These are phyloP conservation scores for Avena atlantica DNA, from an alignment of 176 grass and related monocot species.

Conservation along the genomic window DNA sequence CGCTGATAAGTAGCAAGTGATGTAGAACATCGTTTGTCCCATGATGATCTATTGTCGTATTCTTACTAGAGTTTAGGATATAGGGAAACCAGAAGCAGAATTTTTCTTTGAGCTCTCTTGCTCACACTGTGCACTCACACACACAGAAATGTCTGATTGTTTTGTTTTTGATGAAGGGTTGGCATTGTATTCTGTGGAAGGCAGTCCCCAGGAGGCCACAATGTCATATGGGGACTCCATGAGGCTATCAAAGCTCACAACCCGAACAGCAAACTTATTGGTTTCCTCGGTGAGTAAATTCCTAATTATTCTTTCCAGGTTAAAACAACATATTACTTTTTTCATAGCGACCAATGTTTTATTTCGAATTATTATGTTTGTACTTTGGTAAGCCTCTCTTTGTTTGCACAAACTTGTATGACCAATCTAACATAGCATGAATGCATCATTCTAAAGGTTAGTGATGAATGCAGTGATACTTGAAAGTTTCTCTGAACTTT, in stretches of 20 bases:
- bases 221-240: slow-evolving; percentile 92
- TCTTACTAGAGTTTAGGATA: not conserved
- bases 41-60: not conserved
- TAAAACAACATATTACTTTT: not conserved
- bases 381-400: not conserved
- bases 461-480: not conserved
- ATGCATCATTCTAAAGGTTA: not conserved
- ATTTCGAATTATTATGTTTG: not conserved
- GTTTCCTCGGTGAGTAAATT: slow-evolving; percentile 79
- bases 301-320: not conserved
- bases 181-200: slow-evolving; percentile 96
- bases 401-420: slow-evolving; percentile 22
- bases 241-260: slow-evolving; percentile 97
- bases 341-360: slow-evolving; percentile 12
- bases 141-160: not conserved
- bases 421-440: not conserved
- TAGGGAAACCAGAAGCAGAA: not conserved
- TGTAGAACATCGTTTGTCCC: not conserved
- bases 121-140: not conserved
- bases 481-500: slow-evolving; percentile 11
- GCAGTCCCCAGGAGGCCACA: slow-evolving; percentile 97
- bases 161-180: slow-evolving; percentile 63
- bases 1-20: not conserved
- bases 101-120: not conserved
- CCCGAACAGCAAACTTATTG: slow-evolving; percentile 77